These are phyloP conservation scores for Eucalyptus virginea DNA, from an alignment of 345 rosid genomes.

Conservation along the genomic window DNA sequence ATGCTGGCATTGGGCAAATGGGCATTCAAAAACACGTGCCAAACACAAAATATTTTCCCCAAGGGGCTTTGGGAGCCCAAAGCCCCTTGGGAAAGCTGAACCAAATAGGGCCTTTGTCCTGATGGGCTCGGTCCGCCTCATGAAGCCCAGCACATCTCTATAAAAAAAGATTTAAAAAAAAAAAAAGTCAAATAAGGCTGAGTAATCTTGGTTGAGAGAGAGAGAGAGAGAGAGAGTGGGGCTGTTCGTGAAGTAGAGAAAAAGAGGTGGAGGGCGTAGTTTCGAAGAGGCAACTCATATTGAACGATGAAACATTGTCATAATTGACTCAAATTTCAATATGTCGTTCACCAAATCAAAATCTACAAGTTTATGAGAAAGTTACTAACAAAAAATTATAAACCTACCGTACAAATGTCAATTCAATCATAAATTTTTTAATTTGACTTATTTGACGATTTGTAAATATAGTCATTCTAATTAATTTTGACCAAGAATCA, in stretches of 20 bases:
- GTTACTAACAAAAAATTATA: neutral
- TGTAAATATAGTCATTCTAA: neutral
- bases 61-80: too few relatives aligned
- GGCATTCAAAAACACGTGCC: too few relatives aligned
- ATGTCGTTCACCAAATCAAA: neutral
- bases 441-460: neutral
- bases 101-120: too few relatives aligned
- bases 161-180: neutral
- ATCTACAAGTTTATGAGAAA: neutral
- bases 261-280: neutral
- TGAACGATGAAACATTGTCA: neutral
- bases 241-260: neutral
- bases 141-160: conserved; percentile 83
- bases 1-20: too few relatives aligned
- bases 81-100: too few relatives aligned
- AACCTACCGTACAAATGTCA: accelerated
- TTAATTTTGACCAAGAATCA: neutral
- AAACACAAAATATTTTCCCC: too few relatives aligned
- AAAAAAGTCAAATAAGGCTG: conserved; percentile 70
- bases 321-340: neutral
- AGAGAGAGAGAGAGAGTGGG: neutral
- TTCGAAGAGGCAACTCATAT: neutral
- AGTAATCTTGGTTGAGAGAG: conserved; percentile 9
- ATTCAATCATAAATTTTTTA: neutral
- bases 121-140: conserved; percentile 18